A percentile compares a stretch with the other conserved stretches of the same genome.
phyloP scores from a whole-genome alignment of 371 early-diverging fungal species.

The Haplosporangium sp. region DNA sequence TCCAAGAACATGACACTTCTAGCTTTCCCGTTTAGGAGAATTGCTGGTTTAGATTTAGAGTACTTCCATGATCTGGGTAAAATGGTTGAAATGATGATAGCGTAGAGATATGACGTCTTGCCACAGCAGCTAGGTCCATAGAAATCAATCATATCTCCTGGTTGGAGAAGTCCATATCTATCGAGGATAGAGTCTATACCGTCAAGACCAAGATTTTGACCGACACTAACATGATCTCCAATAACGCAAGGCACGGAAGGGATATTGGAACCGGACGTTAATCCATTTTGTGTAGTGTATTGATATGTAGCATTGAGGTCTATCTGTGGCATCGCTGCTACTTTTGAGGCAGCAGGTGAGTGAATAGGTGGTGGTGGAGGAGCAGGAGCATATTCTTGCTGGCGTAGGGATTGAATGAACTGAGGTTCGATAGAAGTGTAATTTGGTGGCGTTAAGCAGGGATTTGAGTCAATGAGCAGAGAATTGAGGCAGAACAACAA shows the following conservation, averaged over 20 bases:
- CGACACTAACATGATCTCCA: neutral
- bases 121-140: conserved; percentile 36
- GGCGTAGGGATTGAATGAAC: conserved; percentile 18
- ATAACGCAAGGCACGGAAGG: too few species aligned
- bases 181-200: conserved; percentile 40
- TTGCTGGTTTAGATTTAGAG: conserved; percentile 16
- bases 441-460: neutral
- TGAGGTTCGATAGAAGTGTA: neutral
- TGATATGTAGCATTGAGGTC: neutral
- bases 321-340: neutral
- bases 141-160: conserved; percentile 47
- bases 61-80: conserved; percentile 44
- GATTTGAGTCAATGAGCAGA: neutral
- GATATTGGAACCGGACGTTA: too few species aligned
- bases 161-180: conserved; percentile 18
- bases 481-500: neutral
- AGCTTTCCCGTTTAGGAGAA: conserved; percentile 21
- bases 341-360: neutral
- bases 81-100: conserved; percentile 41
- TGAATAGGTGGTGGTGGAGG: neutral
- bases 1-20: conserved; percentile 40
- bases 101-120: conserved; percentile 46
- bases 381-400: neutral
- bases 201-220: conserved; percentile 24
- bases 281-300: neutral